A percentile compares a stretch with the other conserved stretches of the same genome.
These are phyloP conservation scores for Coemansia sp. DNA, from an alignment of 192 early-diverging fungal species.

Conservation along the genomic window DNA sequence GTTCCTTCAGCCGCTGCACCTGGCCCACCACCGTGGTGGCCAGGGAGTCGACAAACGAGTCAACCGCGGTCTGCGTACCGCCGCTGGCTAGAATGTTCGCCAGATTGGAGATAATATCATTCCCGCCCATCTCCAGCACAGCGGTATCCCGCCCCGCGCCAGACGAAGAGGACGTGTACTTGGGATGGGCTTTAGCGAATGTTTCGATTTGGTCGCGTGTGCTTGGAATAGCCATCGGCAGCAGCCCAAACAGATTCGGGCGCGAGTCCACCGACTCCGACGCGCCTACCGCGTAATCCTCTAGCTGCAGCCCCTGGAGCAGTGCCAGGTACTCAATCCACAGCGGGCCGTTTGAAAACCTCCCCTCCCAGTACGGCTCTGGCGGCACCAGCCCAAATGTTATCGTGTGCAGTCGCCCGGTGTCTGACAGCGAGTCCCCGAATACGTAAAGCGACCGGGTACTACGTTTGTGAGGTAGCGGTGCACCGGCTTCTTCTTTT, in stretches of 20 bases:
- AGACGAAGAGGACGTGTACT: no score
- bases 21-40: slow-evolving; percentile 13
- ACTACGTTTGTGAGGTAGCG: no score
- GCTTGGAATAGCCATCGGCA: slow-evolving; percentile 18
- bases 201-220: slow-evolving; percentile 19
- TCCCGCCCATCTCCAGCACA: slow-evolving; percentile 20
- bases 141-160: slow-evolving; percentile 3
- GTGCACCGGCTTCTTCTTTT: no score
- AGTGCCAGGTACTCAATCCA: slow-evolving; percentile 29
- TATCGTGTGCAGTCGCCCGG: slow-evolving; percentile 16
- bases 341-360: slow-evolving; percentile 21
- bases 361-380: slow-evolving; percentile 25
- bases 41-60: slow-evolving; percentile 2
- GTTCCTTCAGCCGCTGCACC: neutral
- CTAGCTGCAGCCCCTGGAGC: slow-evolving; percentile 3
- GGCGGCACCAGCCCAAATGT: slow-evolving; percentile 20
- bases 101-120: slow-evolving; percentile 15
- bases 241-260: slow-evolving; percentile 7
- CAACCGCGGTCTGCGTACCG: neutral
- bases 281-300: slow-evolving; percentile 21
- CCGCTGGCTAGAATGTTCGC: neutral
- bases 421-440: slow-evolving; percentile 32
- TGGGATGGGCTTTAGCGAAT: neutral
- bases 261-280: slow-evolving; percentile 2
- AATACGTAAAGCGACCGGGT: slow-evolving; percentile 19